A percentile compares a stretch with the other conserved stretches of the same genome.
Evolutionary conservation across 345 rosid species (phyloP).

Genomic region (Hypericum androsaemum): DNA sequence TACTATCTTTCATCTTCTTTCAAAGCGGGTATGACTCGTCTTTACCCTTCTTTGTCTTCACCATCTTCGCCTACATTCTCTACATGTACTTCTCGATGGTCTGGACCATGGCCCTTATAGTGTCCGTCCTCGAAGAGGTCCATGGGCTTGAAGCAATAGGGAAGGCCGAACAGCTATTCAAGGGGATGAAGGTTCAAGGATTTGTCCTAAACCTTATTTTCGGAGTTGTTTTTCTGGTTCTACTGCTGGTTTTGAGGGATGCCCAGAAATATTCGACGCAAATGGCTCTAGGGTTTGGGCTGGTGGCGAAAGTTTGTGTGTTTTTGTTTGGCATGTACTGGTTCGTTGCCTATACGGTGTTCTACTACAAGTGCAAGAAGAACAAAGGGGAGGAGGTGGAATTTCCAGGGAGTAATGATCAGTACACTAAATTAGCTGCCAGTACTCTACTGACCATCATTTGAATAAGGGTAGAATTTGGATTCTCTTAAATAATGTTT

Average conservation of each 20-base stretch:
- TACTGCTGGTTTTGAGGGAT: constrained; percentile 10
- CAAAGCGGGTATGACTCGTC: neutral
- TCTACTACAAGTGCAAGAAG: constrained; percentile 39
- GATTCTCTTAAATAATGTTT: too few species aligned
- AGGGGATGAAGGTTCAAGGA: constrained; percentile 35
- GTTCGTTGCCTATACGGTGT: constrained; percentile 31
- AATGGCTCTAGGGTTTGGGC: constrained; percentile 14
- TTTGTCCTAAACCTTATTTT: constrained; percentile 36
- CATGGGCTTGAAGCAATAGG: constrained; percentile 45
- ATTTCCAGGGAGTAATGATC: constrained; percentile 14
- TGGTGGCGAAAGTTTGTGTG: constrained; percentile 11
- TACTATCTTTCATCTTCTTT: constrained; percentile 16
- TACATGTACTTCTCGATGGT: constrained; percentile 27
- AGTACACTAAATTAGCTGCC: constrained; percentile 27
- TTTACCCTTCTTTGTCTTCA: neutral
- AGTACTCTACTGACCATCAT: too few species aligned
- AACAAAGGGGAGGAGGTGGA: constrained; percentile 41
- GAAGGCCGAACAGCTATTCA: constrained; percentile 46
- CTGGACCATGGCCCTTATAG: constrained; percentile 42
- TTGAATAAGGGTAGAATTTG: too few species aligned
- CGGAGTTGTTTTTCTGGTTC: constrained; percentile 4
- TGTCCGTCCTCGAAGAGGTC: constrained; percentile 46
- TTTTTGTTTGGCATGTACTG: constrained; percentile 26
- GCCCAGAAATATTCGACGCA: neutral
- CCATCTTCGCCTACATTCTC: constrained; percentile 15